These are phyloP conservation scores for Oehlia diaphana DNA, from an alignment of 192 early-diverging fungal species.

Conservation along the genomic window DNA sequence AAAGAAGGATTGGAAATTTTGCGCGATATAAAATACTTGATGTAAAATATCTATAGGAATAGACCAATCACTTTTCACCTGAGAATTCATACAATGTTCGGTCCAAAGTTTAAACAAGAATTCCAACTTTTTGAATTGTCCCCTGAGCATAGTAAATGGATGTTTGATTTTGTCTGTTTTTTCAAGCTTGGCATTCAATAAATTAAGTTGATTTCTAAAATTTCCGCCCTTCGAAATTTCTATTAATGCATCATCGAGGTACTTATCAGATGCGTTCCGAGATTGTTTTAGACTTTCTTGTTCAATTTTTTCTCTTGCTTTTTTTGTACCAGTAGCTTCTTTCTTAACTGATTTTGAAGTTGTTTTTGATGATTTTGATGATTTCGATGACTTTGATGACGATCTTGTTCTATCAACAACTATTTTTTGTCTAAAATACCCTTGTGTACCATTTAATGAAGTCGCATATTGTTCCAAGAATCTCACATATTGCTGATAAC, in stretches of 20 bases:
- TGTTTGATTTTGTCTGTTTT: not conserved
- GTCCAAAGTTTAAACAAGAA: slow-evolving; percentile 19
- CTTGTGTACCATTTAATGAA: slow-evolving; percentile 20
- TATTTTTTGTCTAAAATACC: not conserved
- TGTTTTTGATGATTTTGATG: not conserved
- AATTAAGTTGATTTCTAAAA: not conserved
- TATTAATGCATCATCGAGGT: not conserved
- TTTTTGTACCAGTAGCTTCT: not conserved
- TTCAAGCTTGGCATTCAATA: not conserved
- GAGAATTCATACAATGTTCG: not conserved
- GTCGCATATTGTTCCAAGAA: slow-evolving; percentile 19
- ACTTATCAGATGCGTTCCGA: not conserved
- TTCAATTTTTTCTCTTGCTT: not conserved
- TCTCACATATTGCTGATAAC: slow-evolving; percentile 23
- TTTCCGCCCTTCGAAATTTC: not conserved
- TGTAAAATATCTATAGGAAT: slow-evolving; percentile 22
- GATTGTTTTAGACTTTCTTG: not conserved
- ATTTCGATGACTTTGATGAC: too few species aligned
- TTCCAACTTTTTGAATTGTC: slow-evolving; percentile 21
- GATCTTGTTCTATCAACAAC: not conserved
- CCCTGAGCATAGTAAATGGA: not conserved
- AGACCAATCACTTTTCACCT: not conserved
- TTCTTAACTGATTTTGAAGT: not conserved
- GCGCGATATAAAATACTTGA: slow-evolving; percentile 15
- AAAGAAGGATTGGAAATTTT: slow-evolving; percentile 5